Evolutionary conservation across 306 rosid genomes (phyloP).

Genomic region (Vicia villosa): DNA sequence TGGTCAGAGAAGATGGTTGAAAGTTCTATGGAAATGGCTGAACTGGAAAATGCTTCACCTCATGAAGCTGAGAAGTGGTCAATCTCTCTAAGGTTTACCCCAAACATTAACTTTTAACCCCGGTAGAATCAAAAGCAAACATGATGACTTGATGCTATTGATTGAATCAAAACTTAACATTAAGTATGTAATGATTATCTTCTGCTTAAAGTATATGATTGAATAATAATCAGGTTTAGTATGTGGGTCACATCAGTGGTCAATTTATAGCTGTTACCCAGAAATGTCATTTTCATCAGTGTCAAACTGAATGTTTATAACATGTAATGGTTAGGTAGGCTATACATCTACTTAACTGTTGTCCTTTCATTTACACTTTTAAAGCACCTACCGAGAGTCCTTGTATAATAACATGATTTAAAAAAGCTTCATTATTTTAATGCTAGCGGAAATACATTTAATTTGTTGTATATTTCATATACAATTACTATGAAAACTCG

Average conservation of each 20-base stretch:
- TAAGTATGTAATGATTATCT: constrained; percentile 33
- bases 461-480: constrained; percentile 18
- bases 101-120: constrained; percentile 47
- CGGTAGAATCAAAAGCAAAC: constrained; percentile 6
- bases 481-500: constrained; percentile 20
- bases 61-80: constrained; percentile 93
- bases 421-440: not conserved
- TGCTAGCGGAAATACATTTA: constrained; percentile 4
- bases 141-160: constrained; percentile 22
- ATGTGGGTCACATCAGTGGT: constrained; percentile 24
- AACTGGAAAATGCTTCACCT: constrained; percentile 90
- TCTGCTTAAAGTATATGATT: constrained; percentile 2
- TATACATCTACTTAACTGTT: constrained; percentile 20
- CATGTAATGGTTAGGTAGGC: constrained; percentile 29
- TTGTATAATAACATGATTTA: constrained; percentile 26
- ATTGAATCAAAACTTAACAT: constrained; percentile 7
- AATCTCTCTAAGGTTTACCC: constrained; percentile 61
- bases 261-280: constrained; percentile 16
- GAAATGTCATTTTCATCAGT: constrained; percentile 31
- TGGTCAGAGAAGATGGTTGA: constrained; percentile 88
- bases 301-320: constrained; percentile 25
- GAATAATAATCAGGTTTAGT: constrained; percentile 23
- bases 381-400: constrained; percentile 29
- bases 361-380: constrained; percentile 24
- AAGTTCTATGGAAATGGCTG: constrained; percentile 95